phyloP scores from a whole-genome alignment of 1,139 yeast genomes.

The Candida frijolesensis region DNA sequence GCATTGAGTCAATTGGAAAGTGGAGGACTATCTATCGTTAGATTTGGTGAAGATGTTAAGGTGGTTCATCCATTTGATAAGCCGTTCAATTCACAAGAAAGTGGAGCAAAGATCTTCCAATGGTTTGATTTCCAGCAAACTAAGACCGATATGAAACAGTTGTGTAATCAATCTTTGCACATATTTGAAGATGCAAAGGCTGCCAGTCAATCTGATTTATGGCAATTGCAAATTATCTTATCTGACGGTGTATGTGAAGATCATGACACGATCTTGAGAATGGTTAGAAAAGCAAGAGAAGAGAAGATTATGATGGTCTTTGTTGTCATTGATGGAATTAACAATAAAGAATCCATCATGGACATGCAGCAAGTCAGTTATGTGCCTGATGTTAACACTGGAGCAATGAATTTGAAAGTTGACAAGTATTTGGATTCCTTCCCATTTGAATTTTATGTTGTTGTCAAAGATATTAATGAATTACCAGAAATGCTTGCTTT shows the following conservation, averaged over 20 bases:
- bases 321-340: constrained; percentile 89
- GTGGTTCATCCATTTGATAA: constrained; percentile 89
- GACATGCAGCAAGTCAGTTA: constrained; percentile 95
- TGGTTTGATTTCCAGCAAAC: constrained; percentile 92
- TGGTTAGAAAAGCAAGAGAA: constrained; percentile 91
- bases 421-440: constrained; percentile 86
- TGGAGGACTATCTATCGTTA: constrained; percentile 87
- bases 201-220: constrained; percentile 62
- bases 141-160: constrained; percentile 76
- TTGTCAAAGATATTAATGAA: constrained; percentile 85
- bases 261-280: constrained; percentile 76
- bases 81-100: constrained; percentile 73
- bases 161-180: constrained; percentile 71
- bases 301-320: constrained; percentile 93
- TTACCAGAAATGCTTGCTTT: constrained; percentile 89
- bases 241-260: constrained; percentile 98
- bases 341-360: constrained; percentile 80
- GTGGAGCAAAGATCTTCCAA: constrained; percentile 83
- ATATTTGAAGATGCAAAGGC: constrained; percentile 74
- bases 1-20: constrained; percentile 93
- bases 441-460: constrained; percentile 96
- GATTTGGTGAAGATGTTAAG: constrained; percentile 83
- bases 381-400: constrained; percentile 62
- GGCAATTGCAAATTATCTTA: constrained; percentile 91
- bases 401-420: constrained; percentile 73